Evolutionary conservation across 192 early-diverging fungal species (phyloP).

Genomic region (Backusella sp.): DNA sequence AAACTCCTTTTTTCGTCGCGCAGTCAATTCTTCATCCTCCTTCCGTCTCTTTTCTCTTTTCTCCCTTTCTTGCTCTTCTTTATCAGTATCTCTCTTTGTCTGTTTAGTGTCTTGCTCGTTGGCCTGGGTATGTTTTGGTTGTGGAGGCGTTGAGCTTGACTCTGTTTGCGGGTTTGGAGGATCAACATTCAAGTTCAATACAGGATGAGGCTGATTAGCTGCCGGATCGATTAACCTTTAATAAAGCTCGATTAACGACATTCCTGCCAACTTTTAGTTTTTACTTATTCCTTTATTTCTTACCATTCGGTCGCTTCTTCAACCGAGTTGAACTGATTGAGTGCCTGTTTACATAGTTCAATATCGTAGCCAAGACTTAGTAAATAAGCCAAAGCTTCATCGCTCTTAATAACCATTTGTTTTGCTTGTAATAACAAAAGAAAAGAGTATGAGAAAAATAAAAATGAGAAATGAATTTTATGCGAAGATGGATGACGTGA

Average conservation of each 20-base stretch:
- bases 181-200: not conserved
- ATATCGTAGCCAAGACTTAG: not conserved
- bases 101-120: not conserved
- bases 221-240: not conserved
- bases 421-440: not conserved
- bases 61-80: not conserved
- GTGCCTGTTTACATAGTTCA: conserved; percentile 6
- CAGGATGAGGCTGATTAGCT: not conserved
- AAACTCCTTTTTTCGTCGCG: not conserved
- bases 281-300: not conserved
- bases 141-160: not conserved
- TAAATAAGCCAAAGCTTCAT: conserved; percentile 1
- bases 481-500: conserved; percentile 6
- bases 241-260: not conserved
- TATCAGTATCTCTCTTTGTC: not conserved
- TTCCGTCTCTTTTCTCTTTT: not conserved
- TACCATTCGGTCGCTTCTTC: conserved; percentile 16
- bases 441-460: not conserved
- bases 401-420: not conserved
- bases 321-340: not conserved
- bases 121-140: not conserved
- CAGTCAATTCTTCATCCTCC: not conserved
- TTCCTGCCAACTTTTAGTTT: not conserved
- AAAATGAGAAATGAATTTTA: not conserved
- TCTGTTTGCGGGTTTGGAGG: not conserved